phyloP scores from a whole-genome alignment of 2,329 filamentous ascomycete genomes.

The Trichoderma sp. region DNA sequence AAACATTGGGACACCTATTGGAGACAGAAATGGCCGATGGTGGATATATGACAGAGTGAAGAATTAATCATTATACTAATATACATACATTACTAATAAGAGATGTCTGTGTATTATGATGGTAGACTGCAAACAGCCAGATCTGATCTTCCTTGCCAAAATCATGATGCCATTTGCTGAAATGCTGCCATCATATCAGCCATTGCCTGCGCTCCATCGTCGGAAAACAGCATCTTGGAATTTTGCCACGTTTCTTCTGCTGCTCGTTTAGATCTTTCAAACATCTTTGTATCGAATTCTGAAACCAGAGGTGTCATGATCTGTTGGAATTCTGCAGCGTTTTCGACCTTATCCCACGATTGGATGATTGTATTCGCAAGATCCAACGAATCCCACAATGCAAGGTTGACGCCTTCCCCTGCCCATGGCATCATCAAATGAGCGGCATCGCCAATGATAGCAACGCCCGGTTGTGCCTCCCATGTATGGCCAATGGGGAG shows the following conservation, averaged over 20 bases:
- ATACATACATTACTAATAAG: background rate
- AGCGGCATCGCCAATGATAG: constrained; percentile 55
- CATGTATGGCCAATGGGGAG: constrained; percentile 46
- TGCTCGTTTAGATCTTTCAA: constrained; percentile 3
- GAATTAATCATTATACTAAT: background rate
- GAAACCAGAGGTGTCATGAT: constrained; percentile 24
- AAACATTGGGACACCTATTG: background rate
- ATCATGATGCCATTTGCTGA: background rate
- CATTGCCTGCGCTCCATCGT: constrained; percentile 18
- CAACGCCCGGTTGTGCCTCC: constrained; percentile 41
- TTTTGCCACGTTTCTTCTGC: constrained; percentile 21
- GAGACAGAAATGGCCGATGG: background rate
- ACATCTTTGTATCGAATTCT: constrained; percentile 28
- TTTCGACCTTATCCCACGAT: background rate
- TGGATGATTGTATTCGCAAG: constrained; percentile 36
- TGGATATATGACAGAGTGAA: background rate
- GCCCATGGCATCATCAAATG: constrained; percentile 52
- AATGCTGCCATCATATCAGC: constrained; percentile 16
- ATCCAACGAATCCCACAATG: constrained; percentile 50
- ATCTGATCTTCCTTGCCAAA: background rate
- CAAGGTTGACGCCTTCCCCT: constrained; percentile 55
- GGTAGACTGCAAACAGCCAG: background rate
- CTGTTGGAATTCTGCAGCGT: constrained; percentile 19
- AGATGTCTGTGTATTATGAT: background rate
- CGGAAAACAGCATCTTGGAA: constrained; percentile 6